Evolutionary conservation across 2,329 filamentous ascomycete species (phyloP).

Genomic region (Teratosphaeria gauchensis): DNA sequence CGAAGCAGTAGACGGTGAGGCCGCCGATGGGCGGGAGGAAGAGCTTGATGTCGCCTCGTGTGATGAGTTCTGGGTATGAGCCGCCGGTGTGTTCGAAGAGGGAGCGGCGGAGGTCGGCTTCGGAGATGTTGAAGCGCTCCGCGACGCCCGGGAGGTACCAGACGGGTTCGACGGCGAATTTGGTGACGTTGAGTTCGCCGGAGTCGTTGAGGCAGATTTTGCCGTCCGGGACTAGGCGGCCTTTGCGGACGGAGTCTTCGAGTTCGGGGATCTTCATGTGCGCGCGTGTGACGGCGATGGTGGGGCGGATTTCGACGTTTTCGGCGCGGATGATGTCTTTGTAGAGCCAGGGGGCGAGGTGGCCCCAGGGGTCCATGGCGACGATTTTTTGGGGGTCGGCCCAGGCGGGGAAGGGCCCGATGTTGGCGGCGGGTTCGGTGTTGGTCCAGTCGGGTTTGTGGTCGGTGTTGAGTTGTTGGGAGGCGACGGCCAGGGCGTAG

Average conservation of each 20-base stretch:
- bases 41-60: slow-evolving; percentile 84
- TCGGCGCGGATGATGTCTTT: slow-evolving; percentile 69
- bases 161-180: slow-evolving; percentile 91
- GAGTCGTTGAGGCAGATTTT: slow-evolving; percentile 79
- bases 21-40: slow-evolving; percentile 94
- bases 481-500: slow-evolving; percentile 84
- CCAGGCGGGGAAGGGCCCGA: slow-evolving; percentile 88
- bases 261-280: slow-evolving; percentile 97
- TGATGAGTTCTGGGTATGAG: slow-evolving; percentile 94
- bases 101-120: slow-evolving; percentile 73
- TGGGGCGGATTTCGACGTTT: slow-evolving; percentile 76
- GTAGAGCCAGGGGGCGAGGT: slow-evolving; percentile 75
- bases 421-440: slow-evolving; percentile 81
- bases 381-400: slow-evolving; percentile 87
- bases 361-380: slow-evolving; percentile 91
- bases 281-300: slow-evolving; percentile 77
- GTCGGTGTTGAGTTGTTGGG: slow-evolving; percentile 74
- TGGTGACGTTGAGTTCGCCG: slow-evolving; percentile 87
- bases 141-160: slow-evolving; percentile 55
- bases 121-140: slow-evolving; percentile 90
- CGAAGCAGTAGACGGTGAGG: slow-evolving; percentile 93
- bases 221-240: slow-evolving; percentile 69
- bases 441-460: slow-evolving; percentile 74
- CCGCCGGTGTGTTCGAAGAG: slow-evolving; percentile 94
- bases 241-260: slow-evolving; percentile 72